Conservation (phyloP, 2,329 filamentous ascomycete species). For the Neoascochyta sp. region DNA sequence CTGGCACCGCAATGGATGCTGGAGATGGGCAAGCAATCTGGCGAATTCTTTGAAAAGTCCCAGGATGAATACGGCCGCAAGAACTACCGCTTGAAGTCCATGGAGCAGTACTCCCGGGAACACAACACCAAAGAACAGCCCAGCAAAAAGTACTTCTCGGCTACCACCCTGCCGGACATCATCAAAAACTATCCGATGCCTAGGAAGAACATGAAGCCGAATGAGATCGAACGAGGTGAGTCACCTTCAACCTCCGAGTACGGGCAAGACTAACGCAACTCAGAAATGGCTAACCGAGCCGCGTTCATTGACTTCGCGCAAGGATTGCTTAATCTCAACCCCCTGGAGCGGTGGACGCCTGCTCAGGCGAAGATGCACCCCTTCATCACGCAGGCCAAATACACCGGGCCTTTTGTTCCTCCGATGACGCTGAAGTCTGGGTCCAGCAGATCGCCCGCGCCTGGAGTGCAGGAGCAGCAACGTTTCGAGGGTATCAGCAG, state of each 20-base stretch:
- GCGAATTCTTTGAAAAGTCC: slow-evolving; percentile 93
- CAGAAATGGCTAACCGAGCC: slow-evolving; percentile 97
- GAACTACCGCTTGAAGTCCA: slow-evolving; percentile 87
- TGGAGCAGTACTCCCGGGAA: slow-evolving; percentile 96
- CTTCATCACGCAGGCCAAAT: slow-evolving; percentile 98
- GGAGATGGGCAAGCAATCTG: slow-evolving; percentile 96
- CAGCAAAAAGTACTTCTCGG: slow-evolving; percentile 99
- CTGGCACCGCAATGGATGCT: slow-evolving; percentile 98
- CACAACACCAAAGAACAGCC: slow-evolving; percentile 97
- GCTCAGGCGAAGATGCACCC: slow-evolving; percentile 96
- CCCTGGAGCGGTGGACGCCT: slow-evolving; percentile 93
- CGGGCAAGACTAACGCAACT: slow-evolving; percentile 9
- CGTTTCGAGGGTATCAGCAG: slow-evolving; percentile 92
- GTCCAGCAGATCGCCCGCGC: slow-evolving; percentile 81
- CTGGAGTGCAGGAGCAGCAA: slow-evolving; percentile 91
- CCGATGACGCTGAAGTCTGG: slow-evolving; percentile 94
- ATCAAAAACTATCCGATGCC: slow-evolving; percentile 98
- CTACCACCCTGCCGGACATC: slow-evolving; percentile 89
- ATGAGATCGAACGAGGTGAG: slow-evolving; percentile 91
- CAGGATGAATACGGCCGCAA: slow-evolving; percentile 89
- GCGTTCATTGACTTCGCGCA: slow-evolving; percentile 98
- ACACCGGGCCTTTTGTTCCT: slow-evolving; percentile 90
- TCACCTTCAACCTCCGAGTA: not conserved
- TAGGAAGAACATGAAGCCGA: slow-evolving; percentile 98
- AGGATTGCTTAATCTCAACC: slow-evolving; percentile 88